A percentile compares a stretch with the other conserved stretches of the same genome.
These are phyloP conservation scores for Rhodofomes roseus DNA, from an alignment of 1,284 basidiomycete genomes.

Conservation along the genomic window DNA sequence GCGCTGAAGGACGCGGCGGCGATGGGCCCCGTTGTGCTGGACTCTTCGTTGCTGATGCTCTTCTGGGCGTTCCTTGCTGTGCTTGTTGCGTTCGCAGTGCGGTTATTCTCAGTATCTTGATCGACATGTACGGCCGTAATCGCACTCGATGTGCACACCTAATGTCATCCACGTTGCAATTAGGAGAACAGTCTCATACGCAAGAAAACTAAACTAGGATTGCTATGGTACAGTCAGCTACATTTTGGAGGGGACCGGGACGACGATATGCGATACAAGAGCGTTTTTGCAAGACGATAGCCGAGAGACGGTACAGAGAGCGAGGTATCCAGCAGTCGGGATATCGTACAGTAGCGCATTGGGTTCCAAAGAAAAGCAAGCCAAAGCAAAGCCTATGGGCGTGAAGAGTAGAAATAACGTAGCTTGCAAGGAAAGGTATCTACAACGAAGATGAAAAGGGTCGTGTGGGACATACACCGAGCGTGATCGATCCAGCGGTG, in stretches of 20 bases:
- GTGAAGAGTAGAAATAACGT: not conserved
- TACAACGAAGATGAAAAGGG: not conserved
- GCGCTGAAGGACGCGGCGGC: conserved; percentile 49
- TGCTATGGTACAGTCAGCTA: not conserved
- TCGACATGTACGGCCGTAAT: not conserved
- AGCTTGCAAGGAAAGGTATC: not conserved
- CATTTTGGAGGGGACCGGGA: not conserved
- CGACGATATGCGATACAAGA: not conserved
- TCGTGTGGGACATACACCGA: not conserved
- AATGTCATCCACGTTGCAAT: not conserved
- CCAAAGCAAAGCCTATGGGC: not conserved
- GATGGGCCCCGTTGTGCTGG: conserved; percentile 39
- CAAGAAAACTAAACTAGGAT: not conserved
- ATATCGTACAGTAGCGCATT: conserved; percentile 1
- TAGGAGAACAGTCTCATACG: not conserved
- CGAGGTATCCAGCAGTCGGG: conserved; percentile 3
- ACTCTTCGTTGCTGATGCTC: not conserved
- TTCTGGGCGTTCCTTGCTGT: conserved; percentile 11
- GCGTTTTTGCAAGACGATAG: not conserved
- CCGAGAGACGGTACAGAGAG: not conserved
- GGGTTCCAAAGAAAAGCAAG: not conserved
- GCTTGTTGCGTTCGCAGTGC: conserved; percentile 7
- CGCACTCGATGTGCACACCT: not conserved
- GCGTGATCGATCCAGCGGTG: not conserved
- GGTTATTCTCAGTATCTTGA: not conserved